Percentiles rank a stretch among this genome's conserved stretches.
Evolutionary conservation across 1,139 yeast genomes (phyloP).

Genomic region (Torulaspora pretoriensis): DNA sequence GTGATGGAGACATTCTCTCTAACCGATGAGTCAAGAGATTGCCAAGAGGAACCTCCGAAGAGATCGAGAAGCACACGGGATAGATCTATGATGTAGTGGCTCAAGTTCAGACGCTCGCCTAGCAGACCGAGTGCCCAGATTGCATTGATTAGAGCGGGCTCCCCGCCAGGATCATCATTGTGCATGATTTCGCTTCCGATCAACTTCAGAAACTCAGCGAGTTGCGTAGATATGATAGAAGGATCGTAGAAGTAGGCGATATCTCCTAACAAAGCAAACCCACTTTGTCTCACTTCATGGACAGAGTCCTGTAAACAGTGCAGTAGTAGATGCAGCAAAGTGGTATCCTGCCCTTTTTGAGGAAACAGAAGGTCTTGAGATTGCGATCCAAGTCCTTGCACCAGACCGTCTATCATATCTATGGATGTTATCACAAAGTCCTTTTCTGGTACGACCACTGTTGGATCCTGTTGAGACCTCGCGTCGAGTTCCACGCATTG

Average conservation of each 20-base stretch:
- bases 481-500: conserved; percentile 66
- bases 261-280: conserved; percentile 88
- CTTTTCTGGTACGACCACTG: conserved; percentile 75
- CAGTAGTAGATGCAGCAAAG: conserved; percentile 61
- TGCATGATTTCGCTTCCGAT: conserved; percentile 61
- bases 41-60: conserved; percentile 51
- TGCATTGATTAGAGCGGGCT: conserved; percentile 77
- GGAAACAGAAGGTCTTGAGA: conserved; percentile 54
- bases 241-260: conserved; percentile 54
- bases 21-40: conserved; percentile 44
- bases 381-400: conserved; percentile 77
- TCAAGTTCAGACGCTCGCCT: conserved; percentile 56
- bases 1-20: conserved; percentile 90
- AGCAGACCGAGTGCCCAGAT: conserved; percentile 93
- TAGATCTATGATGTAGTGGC: conserved; percentile 58
- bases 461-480: conserved; percentile 61
- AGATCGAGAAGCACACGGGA: conserved; percentile 62
- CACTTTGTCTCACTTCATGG: conserved; percentile 87
- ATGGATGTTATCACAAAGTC: conserved; percentile 86
- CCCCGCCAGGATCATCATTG: conserved; percentile 40
- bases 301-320: conserved; percentile 72
- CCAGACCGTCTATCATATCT: conserved; percentile 85
- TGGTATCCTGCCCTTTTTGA: conserved; percentile 30
- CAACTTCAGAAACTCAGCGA: conserved; percentile 54
- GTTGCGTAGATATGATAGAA: conserved; percentile 37